A percentile compares a stretch with the other conserved stretches of the same genome.
phyloP scores from a whole-genome alignment of 1,284 basidiomycete genomes.

The Entoloma clypeatum region DNA sequence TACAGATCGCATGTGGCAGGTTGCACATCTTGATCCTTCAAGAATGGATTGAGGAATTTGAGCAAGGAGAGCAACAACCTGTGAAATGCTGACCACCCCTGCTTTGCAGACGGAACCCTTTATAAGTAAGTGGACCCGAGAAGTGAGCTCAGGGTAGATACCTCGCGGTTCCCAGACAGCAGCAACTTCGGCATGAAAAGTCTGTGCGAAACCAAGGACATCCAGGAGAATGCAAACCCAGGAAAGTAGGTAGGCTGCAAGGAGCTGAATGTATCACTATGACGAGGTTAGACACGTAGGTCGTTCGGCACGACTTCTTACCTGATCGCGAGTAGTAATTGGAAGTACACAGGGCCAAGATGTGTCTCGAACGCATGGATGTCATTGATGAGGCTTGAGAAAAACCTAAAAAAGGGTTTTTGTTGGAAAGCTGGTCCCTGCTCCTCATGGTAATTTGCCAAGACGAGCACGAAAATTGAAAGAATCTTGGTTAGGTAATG shows the following conservation, averaged over 20 bases:
- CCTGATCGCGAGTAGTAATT: conserved; percentile 87
- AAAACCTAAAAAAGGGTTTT: conserved; percentile 98
- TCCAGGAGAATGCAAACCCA: conserved; percentile 98
- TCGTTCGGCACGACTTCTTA: conserved; percentile 29
- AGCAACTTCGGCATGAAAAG: conserved; percentile 97
- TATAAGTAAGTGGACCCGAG: background rate
- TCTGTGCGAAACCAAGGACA: conserved; percentile 93
- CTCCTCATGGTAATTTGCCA: conserved; percentile 95
- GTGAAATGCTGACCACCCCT: conserved; percentile 97
- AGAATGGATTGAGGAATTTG: conserved; percentile 91
- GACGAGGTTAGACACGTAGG: conserved; percentile 5
- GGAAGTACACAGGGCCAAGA: conserved; percentile 86
- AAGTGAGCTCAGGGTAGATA: conserved; percentile 26
- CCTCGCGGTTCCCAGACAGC: conserved; percentile 78
- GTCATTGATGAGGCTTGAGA: conserved; percentile 94
- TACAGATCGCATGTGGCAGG: conserved; percentile 87
- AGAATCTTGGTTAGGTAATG: conserved; percentile 98
- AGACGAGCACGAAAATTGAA: conserved; percentile 93
- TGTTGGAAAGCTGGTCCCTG: conserved; percentile 90
- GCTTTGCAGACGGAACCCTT: conserved; percentile 10
- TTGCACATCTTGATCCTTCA: conserved; percentile 78
- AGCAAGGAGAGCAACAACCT: conserved; percentile 89
- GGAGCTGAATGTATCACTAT: conserved; percentile 92
- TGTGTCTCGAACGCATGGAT: conserved; percentile 80
- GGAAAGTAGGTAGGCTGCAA: conserved; percentile 97